A percentile compares a stretch with the other conserved stretches of the same genome.
Conservation (phyloP, 768 basidiomycete genomes). For the Lyophyllum shimeji region DNA sequence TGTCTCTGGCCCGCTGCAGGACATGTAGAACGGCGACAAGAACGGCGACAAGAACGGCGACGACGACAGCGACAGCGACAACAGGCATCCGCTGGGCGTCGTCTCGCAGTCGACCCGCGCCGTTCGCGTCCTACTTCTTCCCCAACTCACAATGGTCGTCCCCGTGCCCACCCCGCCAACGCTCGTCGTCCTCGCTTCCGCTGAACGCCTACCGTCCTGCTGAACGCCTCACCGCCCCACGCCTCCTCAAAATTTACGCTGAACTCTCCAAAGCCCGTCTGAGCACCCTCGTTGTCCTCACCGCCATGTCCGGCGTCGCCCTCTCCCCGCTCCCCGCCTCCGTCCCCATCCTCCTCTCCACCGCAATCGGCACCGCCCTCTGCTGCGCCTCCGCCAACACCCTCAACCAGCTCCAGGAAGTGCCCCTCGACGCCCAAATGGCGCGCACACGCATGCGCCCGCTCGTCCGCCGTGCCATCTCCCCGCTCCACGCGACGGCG, state of each 20-base stretch:
- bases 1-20: no score
- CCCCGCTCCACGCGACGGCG: conserved; percentile 76
- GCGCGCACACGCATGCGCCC: conserved; percentile 85
- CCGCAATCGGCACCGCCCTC: conserved; percentile 86
- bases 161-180: conserved; percentile 1
- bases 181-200: conserved; percentile 15
- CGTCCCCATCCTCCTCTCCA: conserved; percentile 80
- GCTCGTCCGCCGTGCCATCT: conserved; percentile 81
- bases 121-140: conserved; percentile 62
- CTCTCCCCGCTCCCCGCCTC: conserved; percentile 86
- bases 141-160: conserved; percentile 55
- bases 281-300: conserved; percentile 80
- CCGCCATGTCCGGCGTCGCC: conserved; percentile 90
- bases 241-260: conserved; percentile 65
- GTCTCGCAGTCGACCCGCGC: conserved; percentile 12
- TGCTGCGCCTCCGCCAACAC: conserved; percentile 94
- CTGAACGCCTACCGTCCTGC: conserved; percentile 32
- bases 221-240: conserved; percentile 45
- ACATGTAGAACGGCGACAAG: background rate
- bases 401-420: conserved; percentile 92
- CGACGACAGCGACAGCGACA: no score
- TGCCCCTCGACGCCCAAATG: conserved; percentile 97
- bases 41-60: no score
- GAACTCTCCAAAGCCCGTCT: conserved; percentile 87
- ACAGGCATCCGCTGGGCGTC: background rate